Base-by-base conservation (phyloP, 2,329 filamentous ascomycete genomes). In the Byssoonygena ceratinophila region DNA sequence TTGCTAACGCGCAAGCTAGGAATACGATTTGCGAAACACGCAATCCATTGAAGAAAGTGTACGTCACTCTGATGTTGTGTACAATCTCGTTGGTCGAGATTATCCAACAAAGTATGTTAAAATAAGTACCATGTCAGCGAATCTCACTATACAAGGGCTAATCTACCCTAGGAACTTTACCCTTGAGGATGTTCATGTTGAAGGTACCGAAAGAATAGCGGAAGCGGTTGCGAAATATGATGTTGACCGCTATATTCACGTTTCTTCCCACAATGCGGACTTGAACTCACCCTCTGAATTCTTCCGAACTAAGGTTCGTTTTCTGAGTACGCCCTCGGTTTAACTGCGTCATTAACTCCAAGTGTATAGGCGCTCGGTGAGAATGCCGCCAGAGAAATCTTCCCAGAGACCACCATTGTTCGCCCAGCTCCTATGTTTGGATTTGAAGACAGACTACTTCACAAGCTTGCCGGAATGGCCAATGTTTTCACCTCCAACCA, bases 181-280 rank as follows among this genome's bases (percentile, higher is more conserved):
- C 53, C 77, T 95, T 56, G 84, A 87, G 62, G 91, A 97, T 67
- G 89, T 97, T 39, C 89, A 98, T 64, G 81, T 97, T 36, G 89
- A 95, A 68, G 89, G 91, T 57, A 84, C 86, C 16, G 85, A 94
- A 74, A 84, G 92, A 60, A 98, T 98, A 63, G 87, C 81, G 47
- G 88, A 95, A 67, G 89, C 92, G 50, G 88, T 89, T 50, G 92
- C 91, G 63, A 98, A 98, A 73, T 98, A 98, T 72, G 91, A 98
- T 64, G 82, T 96, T 60, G 92, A 98, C 72, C 84, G 92, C 59
- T 98, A 87, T 71, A 89, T 98, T 59, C 92, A 98, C 63, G 83
- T 98, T 61, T 98, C 92, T 8, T 95, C 90, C 29, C 90, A 94
- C 78, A 97, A 91, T 65, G 91, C 88, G 54, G 76, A 85, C 68